Conservation (phyloP, 2,329 filamentous ascomycete genomes). For the Clathrospora elynae region DNA sequence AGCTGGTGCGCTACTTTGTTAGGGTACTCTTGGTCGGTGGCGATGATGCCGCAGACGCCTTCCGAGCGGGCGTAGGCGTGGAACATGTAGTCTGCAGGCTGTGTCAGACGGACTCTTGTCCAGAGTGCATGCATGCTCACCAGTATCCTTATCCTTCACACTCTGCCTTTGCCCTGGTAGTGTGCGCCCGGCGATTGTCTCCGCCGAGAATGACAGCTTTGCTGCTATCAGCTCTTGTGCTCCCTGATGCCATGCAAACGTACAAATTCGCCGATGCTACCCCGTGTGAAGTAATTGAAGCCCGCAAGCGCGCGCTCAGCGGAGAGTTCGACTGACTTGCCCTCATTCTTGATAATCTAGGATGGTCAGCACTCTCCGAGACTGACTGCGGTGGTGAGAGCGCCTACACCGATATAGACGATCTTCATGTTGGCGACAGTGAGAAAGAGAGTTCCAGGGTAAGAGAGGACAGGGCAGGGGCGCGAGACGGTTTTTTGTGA, state of each 20-base stretch:
- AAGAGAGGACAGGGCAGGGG: background rate
- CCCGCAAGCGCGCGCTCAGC: conserved; percentile 76
- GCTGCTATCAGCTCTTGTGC: conserved; percentile 22
- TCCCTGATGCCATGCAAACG: conserved; percentile 9
- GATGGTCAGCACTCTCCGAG: conserved; percentile 16
- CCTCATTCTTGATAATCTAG: conserved; percentile 81
- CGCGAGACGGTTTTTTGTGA: too few species aligned
- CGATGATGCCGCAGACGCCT: conserved; percentile 55
- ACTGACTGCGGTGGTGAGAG: conserved; percentile 25
- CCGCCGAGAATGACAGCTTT: conserved; percentile 81
- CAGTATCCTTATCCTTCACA: conserved; percentile 76
- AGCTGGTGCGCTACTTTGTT: conserved; percentile 83
- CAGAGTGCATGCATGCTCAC: background rate
- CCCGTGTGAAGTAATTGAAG: conserved; percentile 76
- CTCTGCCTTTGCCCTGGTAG: conserved; percentile 80
- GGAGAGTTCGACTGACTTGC: conserved; percentile 74
- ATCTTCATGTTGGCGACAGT: conserved; percentile 70
- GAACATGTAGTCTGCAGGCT: conserved; percentile 63
- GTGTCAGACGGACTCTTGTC: background rate
- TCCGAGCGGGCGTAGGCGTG: conserved; percentile 54
- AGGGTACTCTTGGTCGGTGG: conserved; percentile 58
- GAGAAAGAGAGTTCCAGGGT: background rate
- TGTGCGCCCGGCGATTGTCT: conserved; percentile 86
- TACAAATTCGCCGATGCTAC: conserved; percentile 48
- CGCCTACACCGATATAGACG: conserved; percentile 81